Evolutionary conservation across 192 early-diverging fungal species (phyloP).

Genomic region (Coemansia erecta): DNA sequence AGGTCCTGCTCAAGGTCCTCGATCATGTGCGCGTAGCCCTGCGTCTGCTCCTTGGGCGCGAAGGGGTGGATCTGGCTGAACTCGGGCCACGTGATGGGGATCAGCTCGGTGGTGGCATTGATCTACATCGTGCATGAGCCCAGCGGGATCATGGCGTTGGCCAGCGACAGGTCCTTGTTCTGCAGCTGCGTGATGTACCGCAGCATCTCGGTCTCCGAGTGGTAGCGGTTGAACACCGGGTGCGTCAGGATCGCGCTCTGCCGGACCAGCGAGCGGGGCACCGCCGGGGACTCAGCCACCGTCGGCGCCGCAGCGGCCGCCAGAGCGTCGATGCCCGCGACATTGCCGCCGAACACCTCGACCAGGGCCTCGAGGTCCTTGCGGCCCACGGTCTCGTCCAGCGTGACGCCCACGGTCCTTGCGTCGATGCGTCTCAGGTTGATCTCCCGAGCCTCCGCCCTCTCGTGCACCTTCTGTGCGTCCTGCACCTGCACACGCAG

Average conservation of each 20-base stretch:
- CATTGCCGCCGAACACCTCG: slow-evolving; percentile 72
- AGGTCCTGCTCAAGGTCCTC: slow-evolving; percentile 87
- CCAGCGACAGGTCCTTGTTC: slow-evolving; percentile 97
- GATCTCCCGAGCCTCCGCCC: slow-evolving; percentile 73
- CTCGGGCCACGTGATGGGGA: slow-evolving; percentile 99
- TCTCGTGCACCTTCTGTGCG: slow-evolving; percentile 64
- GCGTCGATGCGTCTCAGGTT: slow-evolving; percentile 85
- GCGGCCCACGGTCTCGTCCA: slow-evolving; percentile 90
- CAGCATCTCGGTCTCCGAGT: slow-evolving; percentile 98
- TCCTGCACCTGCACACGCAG: slow-evolving; percentile 73
- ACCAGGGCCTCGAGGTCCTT: slow-evolving; percentile 79
- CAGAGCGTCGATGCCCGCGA: slow-evolving; percentile 53
- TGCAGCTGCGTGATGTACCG: slow-evolving; percentile 94
- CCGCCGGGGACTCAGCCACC: slow-evolving; percentile 48
- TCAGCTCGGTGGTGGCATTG: slow-evolving; percentile 99
- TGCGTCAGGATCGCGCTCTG: slow-evolving; percentile 81
- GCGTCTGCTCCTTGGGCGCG: slow-evolving; percentile 90
- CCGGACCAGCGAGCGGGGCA: slow-evolving; percentile 68
- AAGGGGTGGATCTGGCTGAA: slow-evolving; percentile 96
- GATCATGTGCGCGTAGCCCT: slow-evolving; percentile 88
- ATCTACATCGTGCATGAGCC: slow-evolving; percentile 99
- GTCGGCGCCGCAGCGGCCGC: slow-evolving; percentile 53
- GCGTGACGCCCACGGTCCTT: slow-evolving; percentile 75
- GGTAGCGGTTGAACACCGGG: slow-evolving; percentile 92
- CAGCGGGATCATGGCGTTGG: slow-evolving; percentile 98